phyloP scores from a whole-genome alignment of 768 basidiomycete genomes.

The Pleurotus platypus region DNA sequence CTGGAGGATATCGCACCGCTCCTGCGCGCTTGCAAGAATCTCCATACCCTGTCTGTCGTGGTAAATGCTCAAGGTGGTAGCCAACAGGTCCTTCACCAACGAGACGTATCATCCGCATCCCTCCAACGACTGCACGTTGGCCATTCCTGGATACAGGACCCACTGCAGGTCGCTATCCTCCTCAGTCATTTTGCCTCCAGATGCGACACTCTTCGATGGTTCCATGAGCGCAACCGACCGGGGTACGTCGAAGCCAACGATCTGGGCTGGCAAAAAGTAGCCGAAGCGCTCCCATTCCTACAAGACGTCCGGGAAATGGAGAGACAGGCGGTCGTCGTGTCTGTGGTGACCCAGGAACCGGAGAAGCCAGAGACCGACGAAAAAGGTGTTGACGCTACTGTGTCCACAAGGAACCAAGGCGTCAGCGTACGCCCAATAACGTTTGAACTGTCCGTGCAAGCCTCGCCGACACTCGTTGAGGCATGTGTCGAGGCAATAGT shows the following conservation, averaged over 20 bases:
- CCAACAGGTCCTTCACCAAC: constrained; percentile 41
- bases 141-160: constrained; percentile 68
- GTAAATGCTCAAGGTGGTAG: constrained; percentile 52
- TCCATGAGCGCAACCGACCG: constrained; percentile 73
- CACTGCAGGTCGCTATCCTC: constrained; percentile 66
- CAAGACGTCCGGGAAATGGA: constrained; percentile 65
- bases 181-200: constrained; percentile 76
- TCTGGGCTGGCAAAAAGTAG: constrained; percentile 64
- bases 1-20: constrained; percentile 62
- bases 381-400: constrained; percentile 44
- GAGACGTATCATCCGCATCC: constrained; percentile 55
- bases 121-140: constrained; percentile 72
- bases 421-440: constrained; percentile 28
- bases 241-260: constrained; percentile 67
- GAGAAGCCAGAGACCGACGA: constrained; percentile 32
- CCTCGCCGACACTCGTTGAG: constrained; percentile 28
- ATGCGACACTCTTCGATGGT: constrained; percentile 69
- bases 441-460: constrained; percentile 30
- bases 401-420: constrained; percentile 26
- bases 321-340: constrained; percentile 28
- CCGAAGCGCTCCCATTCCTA: constrained; percentile 68
- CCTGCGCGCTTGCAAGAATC: constrained; percentile 50
- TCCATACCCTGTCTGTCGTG: constrained; percentile 66
- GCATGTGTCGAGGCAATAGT: constrained; percentile 30
- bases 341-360: constrained; percentile 13